Evolutionary conservation across 805 yeast genomes (phyloP).

Genomic region (Ogataea siamensis): DNA sequence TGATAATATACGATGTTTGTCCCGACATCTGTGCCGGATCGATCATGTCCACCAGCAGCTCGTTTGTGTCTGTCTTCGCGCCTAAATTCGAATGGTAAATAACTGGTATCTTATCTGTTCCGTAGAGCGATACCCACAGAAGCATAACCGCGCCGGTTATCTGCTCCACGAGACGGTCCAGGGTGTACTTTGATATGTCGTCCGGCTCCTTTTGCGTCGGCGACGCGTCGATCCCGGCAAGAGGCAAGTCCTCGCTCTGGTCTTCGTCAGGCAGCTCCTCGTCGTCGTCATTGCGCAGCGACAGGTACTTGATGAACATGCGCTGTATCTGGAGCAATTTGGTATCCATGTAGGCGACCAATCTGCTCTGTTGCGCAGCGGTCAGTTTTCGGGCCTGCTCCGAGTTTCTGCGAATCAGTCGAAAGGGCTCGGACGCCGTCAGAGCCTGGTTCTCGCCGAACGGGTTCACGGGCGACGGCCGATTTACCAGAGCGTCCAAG

Average conservation of each 20-base stretch:
- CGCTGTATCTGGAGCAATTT: constrained; percentile 53
- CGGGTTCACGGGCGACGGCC: constrained; percentile 28
- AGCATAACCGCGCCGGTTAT: constrained; percentile 49
- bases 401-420: constrained; percentile 11
- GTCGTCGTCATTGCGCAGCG: constrained; percentile 31
- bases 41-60: constrained; percentile 15
- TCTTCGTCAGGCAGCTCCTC: constrained; percentile 1
- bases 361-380: constrained; percentile 52
- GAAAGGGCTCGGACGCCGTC: constrained; percentile 26
- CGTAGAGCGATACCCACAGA: constrained; percentile 58
- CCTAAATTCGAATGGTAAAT: constrained; percentile 26
- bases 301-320: constrained; percentile 42
- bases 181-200: constrained; percentile 16
- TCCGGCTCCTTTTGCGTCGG: constrained; percentile 3
- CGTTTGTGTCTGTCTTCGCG: background rate
- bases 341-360: constrained; percentile 54
- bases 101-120: constrained; percentile 30
- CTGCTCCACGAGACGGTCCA: constrained; percentile 42
- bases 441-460: constrained; percentile 28
- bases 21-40: constrained; percentile 41
- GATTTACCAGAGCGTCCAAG: constrained; percentile 9
- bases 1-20: constrained; percentile 60
- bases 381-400: constrained; percentile 34
- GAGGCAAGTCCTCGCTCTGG: background rate
- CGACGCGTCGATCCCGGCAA: constrained; percentile 4